Evolutionary conservation across 306 rosid genomes (phyloP).

Genomic region (Carpinus viminea): DNA sequence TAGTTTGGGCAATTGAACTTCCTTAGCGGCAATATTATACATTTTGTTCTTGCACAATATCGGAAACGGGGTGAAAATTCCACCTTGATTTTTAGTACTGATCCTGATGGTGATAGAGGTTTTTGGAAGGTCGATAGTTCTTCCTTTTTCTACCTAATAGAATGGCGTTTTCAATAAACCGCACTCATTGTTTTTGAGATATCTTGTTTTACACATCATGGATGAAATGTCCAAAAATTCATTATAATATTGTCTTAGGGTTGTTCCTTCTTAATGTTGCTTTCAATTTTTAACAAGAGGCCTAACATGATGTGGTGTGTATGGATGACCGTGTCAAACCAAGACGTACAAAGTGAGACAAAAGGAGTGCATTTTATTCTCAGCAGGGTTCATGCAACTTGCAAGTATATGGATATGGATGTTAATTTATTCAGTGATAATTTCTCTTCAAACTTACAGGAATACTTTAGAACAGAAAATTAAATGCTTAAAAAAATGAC

Average conservation of each 20-base stretch:
- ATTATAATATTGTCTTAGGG: neutral
- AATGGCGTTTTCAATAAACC: neutral
- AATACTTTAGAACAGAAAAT: neutral
- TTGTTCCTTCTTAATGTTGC: neutral
- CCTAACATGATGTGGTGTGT: too few relatives aligned
- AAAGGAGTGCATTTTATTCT: too few relatives aligned
- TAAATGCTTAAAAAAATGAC: too few relatives aligned
- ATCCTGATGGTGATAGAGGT: neutral
- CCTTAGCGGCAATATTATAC: neutral
- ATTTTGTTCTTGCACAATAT: neutral
- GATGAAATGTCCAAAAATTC: neutral
- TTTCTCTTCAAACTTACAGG: neutral
- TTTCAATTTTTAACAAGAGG: too few relatives aligned
- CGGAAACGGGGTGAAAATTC: neutral
- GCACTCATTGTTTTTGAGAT: neutral
- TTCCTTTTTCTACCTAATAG: neutral
- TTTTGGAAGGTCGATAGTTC: constrained; percentile 1
- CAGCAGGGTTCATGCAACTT: too few relatives aligned
- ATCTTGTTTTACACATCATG: neutral
- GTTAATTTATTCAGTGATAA: neutral
- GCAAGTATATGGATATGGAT: too few relatives aligned
- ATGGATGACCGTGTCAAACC: too few relatives aligned
- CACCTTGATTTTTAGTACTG: constrained; percentile 2
- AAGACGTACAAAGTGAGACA: too few relatives aligned
- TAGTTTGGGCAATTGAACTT: constrained; percentile 29